Conservation (phyloP, 2,329 filamentous ascomycete genomes). For the Metarhizium anisopliae region DNA sequence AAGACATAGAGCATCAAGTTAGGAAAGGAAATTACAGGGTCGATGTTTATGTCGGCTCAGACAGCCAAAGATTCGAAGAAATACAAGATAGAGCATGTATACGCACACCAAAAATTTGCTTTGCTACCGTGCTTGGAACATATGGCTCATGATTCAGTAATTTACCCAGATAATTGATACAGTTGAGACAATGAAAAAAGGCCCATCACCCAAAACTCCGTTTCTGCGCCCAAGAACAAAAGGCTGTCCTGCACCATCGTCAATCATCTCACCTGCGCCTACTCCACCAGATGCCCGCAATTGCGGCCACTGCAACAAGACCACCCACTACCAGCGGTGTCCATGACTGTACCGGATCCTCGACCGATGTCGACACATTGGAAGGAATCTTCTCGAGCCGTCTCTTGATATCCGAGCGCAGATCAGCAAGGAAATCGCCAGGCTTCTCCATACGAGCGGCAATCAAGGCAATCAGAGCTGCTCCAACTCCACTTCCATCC, state of each 20-base stretch:
- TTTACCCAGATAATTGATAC: slow-evolving; percentile 1
- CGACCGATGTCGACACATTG: slow-evolving; percentile 17
- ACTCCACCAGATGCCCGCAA: slow-evolving; percentile 29
- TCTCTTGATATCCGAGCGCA: slow-evolving; percentile 30
- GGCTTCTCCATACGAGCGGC: slow-evolving; percentile 59
- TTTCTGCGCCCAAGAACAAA: slow-evolving; percentile 2
- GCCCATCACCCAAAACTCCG: slow-evolving; percentile 1
- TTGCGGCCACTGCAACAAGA: slow-evolving; percentile 26
- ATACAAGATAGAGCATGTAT: not conserved
- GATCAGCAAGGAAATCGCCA: slow-evolving; percentile 31
- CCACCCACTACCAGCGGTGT: slow-evolving; percentile 24
- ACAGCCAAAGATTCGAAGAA: not conserved
- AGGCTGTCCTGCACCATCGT: not conserved
- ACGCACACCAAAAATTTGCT: not conserved
- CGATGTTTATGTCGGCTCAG: no score
- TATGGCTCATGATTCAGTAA: not conserved
- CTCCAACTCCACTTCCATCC: slow-evolving; percentile 78
- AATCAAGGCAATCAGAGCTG: slow-evolving; percentile 86
- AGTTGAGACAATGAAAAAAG: not conserved
- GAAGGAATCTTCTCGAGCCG: slow-evolving; percentile 23
- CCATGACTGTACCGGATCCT: slow-evolving; percentile 21
- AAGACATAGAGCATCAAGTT: not conserved
- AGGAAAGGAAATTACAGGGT: no score
- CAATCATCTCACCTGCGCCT: slow-evolving; percentile 13
- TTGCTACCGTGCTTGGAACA: not conserved